Evolutionary conservation across 495 filamentous ascomycete genomes (phyloP).

Genomic region (Penicillium tannophilum): DNA sequence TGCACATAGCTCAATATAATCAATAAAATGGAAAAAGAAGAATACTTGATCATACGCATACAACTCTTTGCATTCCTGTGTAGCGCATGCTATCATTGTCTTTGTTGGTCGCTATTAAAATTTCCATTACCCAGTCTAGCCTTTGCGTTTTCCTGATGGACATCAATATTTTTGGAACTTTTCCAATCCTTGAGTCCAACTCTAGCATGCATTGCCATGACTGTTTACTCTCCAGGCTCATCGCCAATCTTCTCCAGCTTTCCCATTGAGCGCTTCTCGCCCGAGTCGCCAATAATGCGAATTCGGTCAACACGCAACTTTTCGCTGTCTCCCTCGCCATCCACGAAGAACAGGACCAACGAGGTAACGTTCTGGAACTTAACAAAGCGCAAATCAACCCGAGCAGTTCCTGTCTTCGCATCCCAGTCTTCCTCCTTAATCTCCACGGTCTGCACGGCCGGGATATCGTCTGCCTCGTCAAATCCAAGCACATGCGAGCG

Average conservation of each 20-base stretch:
- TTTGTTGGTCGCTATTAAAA: background rate
- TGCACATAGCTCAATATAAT: conserved; percentile 1
- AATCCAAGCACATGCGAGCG: conserved; percentile 87
- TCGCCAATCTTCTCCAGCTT: conserved; percentile 96
- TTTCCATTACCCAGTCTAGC: background rate
- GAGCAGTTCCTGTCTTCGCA: conserved; percentile 77
- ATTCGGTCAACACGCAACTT: conserved; percentile 86
- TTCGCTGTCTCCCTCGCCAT: conserved; percentile 83
- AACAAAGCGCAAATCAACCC: conserved; percentile 82
- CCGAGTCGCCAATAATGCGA: conserved; percentile 85
- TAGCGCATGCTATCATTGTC: conserved; percentile 1
- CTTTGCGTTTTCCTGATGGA: background rate
- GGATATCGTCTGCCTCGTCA: conserved; percentile 88
- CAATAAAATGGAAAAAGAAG: background rate
- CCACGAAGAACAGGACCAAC: conserved; percentile 84
- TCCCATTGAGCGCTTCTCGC: conserved; percentile 88
- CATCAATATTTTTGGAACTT: background rate
- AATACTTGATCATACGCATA: background rate
- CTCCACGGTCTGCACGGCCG: conserved; percentile 73
- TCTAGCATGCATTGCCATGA: background rate
- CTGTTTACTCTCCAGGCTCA: conserved; percentile 61
- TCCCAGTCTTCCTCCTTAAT: conserved; percentile 84
- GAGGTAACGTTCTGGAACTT: conserved; percentile 94
- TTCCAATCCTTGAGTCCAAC: background rate
- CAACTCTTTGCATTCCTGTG: background rate